Conservation (phyloP, 169 alveolate species). For the Theileria annulata region DNA sequence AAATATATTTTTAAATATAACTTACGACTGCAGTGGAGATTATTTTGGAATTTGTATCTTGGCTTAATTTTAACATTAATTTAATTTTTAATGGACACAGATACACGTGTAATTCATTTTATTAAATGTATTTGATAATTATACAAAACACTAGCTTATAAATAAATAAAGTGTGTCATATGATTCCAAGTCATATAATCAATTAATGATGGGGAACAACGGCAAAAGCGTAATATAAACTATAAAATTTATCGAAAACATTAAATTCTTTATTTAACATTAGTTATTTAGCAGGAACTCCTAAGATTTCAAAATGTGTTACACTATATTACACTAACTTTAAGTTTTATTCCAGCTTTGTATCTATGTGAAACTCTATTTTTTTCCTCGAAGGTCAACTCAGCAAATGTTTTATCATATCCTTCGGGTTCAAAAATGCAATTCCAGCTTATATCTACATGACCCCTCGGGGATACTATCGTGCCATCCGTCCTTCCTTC, state of each 20-base stretch:
- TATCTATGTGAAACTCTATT: constrained; percentile 52
- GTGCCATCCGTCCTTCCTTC: constrained; percentile 52
- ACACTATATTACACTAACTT: constrained; percentile 13
- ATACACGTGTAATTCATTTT: neutral
- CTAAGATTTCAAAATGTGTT: neutral
- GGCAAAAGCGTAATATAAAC: neutral
- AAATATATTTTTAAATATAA: neutral
- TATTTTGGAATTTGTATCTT: neutral
- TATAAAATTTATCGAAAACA: too few species aligned
- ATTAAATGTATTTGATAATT: neutral
- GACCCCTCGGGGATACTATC: constrained; percentile 60
- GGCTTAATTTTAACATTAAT: constrained; percentile 1
- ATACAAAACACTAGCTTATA: neutral
- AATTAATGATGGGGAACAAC: neutral
- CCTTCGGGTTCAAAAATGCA: constrained; percentile 38
- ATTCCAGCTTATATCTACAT: constrained; percentile 46
- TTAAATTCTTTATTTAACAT: neutral
- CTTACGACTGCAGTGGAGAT: constrained; percentile 1
- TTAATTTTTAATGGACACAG: neutral
- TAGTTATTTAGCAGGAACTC: constrained; percentile 24
- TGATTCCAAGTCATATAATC: neutral
- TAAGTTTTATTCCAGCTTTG: constrained; percentile 48
- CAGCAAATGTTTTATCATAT: constrained; percentile 37
- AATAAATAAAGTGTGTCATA: neutral
- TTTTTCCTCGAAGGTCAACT: constrained; percentile 48